Evolutionary conservation across 768 basidiomycete genomes (phyloP), one percentile per base, ranked within the genome.

Genomic region (Sporobolomyces phaffii): DNA sequence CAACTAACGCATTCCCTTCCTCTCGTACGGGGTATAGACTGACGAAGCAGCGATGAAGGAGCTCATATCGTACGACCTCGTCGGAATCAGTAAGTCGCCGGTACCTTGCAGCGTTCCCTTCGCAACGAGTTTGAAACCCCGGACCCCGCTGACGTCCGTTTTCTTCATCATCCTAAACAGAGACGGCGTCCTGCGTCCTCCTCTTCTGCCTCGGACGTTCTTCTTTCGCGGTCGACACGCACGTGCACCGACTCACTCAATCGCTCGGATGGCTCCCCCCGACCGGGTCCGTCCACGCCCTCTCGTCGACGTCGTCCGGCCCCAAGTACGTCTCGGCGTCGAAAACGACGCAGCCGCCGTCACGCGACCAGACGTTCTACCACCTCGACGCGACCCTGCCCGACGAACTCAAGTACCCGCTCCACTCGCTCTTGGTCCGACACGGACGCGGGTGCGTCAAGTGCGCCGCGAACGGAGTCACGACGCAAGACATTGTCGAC

Each of bases 211-310:
- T 75, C 64, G 64, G 69, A 1, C 60, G 74, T 14, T 67, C 72
- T 17, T 71, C 69, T 8, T 74, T 75, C 44, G 74, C 74, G 1
- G 73, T 75, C 36, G 74, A 75, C 57, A 75, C 73, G 66, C 74
- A 75, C 69, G 73, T 75, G 36, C 65, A 62, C 45, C 68, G 74
- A 22, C 62, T 74, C 58, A 59, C 73, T 1, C 66, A 67, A 47
- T 57, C 66, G 2, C 72, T 75, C 50, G 69, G 69, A 24, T 75
- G 74, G 74, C 56, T 70, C 0, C 74, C 74, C 3, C 26, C 59
- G 2, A 68, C 48, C 48, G 73, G 66, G 24, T 62, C 61, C 11
- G 56, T 68, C 26, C 52, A 68, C 49, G 44, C 40, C 40, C 8
- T 50, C 60, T 36, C 56, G 6, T 28, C 62, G 18, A 18, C 34